Base-by-base conservation (phyloP, 2,329 filamentous ascomycete species). In the Talaromyces funiculosus region DNA sequence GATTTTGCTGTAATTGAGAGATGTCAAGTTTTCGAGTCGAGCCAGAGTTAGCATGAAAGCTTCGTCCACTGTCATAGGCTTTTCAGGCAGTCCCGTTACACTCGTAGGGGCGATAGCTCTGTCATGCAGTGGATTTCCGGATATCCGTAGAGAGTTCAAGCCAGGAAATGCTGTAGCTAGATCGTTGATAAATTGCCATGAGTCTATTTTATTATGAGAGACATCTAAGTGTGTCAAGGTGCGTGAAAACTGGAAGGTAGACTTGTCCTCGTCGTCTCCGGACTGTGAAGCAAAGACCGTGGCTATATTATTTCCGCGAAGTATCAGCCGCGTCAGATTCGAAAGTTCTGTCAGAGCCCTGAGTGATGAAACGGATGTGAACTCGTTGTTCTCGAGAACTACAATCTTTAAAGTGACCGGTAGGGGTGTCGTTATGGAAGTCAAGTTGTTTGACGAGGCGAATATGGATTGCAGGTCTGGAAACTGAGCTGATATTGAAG, bases 41-140 rank as follows among this genome's bases (percentile, higher is more conserved):
- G 88, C 90, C 26, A 96, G 79, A 0, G 90, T 90, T 53, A 97
- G 82, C 90, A 96, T 96, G 77, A 92, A 93, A 0, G 90, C 88
- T 68, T 96, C 90, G 59, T 96, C 90, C 0, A 87, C 81, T 5
- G 73, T 77, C 75, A 76, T 77, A 31, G 69, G 71, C 35, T 69
- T 73, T 60, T 73, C 71, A 7, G 70, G 68, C 29, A 71, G 75
- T 24, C 77, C 74, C 58, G 76, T 78, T 57, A 76, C 71, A n/a
- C 69, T 64, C 33, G 63, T 72, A 59, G 64, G 63, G 42, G 66
- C 67, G 16, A 71, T 63, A 20, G 75, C 65, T 64, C 81, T 77
- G 58, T 87, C 80, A 74, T 90, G 95, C 22, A 97, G 81, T 4
- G 93, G 92, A 66, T 97, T 97, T 70, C 92, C 87, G 4, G 90